These are phyloP conservation scores for Olyra latifolia DNA, from an alignment of 176 grass and related monocot species.

Conservation along the genomic window DNA sequence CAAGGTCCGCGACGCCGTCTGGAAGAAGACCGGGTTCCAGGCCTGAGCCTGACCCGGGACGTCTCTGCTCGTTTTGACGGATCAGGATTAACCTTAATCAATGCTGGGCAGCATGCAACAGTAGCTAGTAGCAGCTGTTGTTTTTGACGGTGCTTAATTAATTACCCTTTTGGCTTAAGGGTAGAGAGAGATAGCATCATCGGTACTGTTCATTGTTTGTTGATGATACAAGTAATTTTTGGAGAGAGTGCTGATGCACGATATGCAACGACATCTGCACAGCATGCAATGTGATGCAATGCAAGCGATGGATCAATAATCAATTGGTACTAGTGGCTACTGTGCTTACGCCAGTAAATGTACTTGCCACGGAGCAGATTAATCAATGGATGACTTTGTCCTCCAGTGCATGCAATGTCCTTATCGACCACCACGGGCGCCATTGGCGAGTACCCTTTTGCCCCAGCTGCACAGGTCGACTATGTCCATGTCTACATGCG, in stretches of 20 bases:
- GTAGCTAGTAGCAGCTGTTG: neutral
- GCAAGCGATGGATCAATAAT: neutral
- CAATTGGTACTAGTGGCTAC: neutral
- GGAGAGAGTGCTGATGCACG: neutral
- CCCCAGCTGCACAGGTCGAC: neutral
- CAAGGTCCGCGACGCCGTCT: conserved; percentile 89
- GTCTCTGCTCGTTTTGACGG: neutral
- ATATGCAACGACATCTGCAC: neutral
- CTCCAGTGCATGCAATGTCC: neutral
- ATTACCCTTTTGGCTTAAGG: neutral
- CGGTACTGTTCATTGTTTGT: neutral
- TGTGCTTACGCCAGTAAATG: neutral
- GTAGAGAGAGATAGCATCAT: neutral
- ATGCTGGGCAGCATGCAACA: neutral
- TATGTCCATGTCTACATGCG: too few species aligned
- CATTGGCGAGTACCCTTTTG: conserved; percentile 6
- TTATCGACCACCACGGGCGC: neutral
- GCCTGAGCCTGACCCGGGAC: conserved; percentile 36
- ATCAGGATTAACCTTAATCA: neutral
- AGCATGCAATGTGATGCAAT: too few species aligned
- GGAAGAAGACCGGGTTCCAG: conserved; percentile 89
- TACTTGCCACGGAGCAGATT: neutral
- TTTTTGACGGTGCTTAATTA: neutral
- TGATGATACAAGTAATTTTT: neutral
- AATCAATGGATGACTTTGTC: neutral